Base-by-base conservation (phyloP, 2,329 filamentous ascomycete species). In the Fusarium graminum region DNA sequence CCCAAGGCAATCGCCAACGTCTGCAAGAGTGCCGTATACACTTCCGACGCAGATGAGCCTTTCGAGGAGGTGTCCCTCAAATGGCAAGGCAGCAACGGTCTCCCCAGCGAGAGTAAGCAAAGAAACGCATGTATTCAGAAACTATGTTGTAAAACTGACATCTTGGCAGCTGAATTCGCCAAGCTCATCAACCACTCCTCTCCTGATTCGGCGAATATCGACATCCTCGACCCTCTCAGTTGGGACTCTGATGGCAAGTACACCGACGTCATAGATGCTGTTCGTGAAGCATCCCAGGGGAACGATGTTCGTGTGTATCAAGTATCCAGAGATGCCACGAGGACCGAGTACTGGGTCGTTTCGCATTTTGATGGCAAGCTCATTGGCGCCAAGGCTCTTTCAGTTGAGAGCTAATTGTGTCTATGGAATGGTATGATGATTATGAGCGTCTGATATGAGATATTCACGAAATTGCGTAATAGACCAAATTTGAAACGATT, bases 1-100 rank as follows among this genome's bases (percentile, higher is more conserved):
- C 92, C 93, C 8, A 78, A 81, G 47, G 78, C 80, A 5, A 82
- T 94, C 52, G 77, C 80, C 53, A 76, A 80, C 39, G 82, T 80
- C 9, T 79, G 79, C 52, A 81, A 83, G 47, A 80, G 84, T 49
- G 85, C 83, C 41, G 89, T 90, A 74, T 97, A 95, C 77, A 78
- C 86, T 16, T 95, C 90, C 63, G 94, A 97, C 59, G 88, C 92
- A 29, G 93, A 97, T 76, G 92, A 96, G 82, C 89, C 90, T 6
- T 97, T 97, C 77, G 88, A 91, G 75, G 87, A 88, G 5, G 92
- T 97, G 7, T 87, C 85, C 52, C 76, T 97, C 68, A 83, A 82
- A 67, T 92, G 85, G 80, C 77, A 82, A 19, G 82, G 80, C 25
- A 78, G 79, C 38, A 80, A 79, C 47, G 81, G 82, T 5, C 73